Conservation (phyloP, 345 rosid species). For the Linum lewisii region DNA sequence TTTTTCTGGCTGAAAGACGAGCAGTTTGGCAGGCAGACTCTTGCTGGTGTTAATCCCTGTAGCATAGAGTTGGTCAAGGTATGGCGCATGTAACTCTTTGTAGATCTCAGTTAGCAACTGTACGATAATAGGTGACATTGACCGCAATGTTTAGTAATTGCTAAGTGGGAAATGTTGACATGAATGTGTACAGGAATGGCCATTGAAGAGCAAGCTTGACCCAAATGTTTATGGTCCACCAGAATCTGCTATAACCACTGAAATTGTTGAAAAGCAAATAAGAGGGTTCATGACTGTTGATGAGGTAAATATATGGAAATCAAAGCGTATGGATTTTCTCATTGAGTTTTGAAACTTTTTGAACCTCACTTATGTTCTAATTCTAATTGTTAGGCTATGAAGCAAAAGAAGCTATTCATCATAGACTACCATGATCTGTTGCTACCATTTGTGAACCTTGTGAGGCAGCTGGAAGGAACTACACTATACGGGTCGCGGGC, state of each 20-base stretch:
- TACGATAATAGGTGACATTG: too few relatives aligned
- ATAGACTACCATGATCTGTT: conserved; percentile 7
- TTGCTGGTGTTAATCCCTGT: conserved; percentile 10
- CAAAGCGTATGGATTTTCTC: too few relatives aligned
- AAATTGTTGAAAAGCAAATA: conserved; percentile 1
- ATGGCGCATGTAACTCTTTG: background rate
- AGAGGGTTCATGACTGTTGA: conserved; percentile 1
- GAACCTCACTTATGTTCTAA: background rate
- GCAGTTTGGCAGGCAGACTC: conserved; percentile 6
- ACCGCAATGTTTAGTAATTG: too few relatives aligned
- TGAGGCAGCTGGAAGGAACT: conserved; percentile 3
- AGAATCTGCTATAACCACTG: conserved; percentile 7
- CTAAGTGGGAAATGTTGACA: background rate
- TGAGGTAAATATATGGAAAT: conserved; percentile 4
- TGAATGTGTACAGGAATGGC: conserved; percentile 8
- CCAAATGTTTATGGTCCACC: conserved; percentile 2
- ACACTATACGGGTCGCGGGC: conserved; percentile 6
- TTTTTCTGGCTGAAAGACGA: conserved; percentile 11
- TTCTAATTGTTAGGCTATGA: background rate
- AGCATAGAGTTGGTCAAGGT: conserved; percentile 7
- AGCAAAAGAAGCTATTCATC: conserved; percentile 4
- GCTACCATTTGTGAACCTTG: conserved; percentile 5
- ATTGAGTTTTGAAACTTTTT: background rate
- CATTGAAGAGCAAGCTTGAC: conserved; percentile 8
- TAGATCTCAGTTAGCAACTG: background rate